Base-by-base conservation (phyloP, 2,329 filamentous ascomycete species). In the Fonsecaea erecta region DNA sequence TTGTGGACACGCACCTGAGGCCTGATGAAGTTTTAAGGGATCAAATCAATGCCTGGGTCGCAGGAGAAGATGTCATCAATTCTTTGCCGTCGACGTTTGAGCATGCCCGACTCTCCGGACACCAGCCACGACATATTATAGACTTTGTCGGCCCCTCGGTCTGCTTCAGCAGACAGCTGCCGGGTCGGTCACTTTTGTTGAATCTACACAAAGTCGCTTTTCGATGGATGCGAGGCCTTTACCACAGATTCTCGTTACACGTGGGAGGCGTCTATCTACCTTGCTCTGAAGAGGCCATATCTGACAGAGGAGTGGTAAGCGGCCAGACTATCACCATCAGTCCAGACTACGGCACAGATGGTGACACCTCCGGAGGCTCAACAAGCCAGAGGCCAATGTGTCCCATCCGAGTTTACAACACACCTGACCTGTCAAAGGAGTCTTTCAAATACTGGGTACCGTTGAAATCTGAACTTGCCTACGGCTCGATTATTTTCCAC, bases 121-220 rank as follows among this genome's bases (percentile, higher is more conserved):
- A 4, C 37, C 37, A n/a, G 37, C 18, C 37, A n/a, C 16, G 37
- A 3, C 4, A 21, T 28, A 28, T 53, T 7, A 52, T 64, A 11
- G 37, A 58, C 12, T 69, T 69, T 48, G 52, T 65, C 18, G 64
- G 53, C 43, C 65, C 30, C 14, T 43, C 48, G 14, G 60, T 53
- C 37, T 40, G 58, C n/a, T 69, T 69, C 43, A 62, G n/a, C 21
- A 59, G 68, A 43, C 26, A 60, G 24, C 26, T 69, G 4, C 51
- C 61, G 14, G 12, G n/a, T 2, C 52, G 52, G 1, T 60, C 62
- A n/a, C 68, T 64, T 0, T n/a, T 72, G 11, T 46, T 62, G 5
- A 66, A 71, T 51, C 63, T 76, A n/a, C 72, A 73, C 62, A 68
- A 66, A 54, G 30, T 75, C 14, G 74, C 69, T 0, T 75, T 73